These are phyloP conservation scores for Puccinia horiana DNA, from an alignment of 1,284 basidiomycete genomes.

Conservation along the genomic window DNA sequence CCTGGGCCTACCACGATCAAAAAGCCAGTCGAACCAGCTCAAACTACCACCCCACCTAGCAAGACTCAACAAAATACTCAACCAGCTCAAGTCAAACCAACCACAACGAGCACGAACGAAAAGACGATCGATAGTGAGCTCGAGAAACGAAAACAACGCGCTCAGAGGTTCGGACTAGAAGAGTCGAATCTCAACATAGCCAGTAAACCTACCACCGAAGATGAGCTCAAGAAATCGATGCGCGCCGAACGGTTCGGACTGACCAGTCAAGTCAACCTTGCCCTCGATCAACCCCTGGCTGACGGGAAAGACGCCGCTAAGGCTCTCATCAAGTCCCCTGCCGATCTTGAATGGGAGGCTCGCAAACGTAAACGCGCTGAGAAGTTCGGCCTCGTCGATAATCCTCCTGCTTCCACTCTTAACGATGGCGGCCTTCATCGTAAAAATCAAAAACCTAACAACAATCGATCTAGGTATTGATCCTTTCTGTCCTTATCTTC, in stretches of 20 bases:
- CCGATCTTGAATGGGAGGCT: conserved; percentile 48
- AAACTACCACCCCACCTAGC: neutral
- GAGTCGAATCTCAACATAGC: neutral
- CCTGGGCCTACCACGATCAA: neutral
- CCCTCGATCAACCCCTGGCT: conserved; percentile 27
- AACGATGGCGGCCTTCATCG: conserved; percentile 15
- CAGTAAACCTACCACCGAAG: neutral
- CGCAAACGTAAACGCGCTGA: conserved; percentile 44
- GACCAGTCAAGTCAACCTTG: neutral
- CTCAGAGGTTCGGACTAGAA: conserved; percentile 40
- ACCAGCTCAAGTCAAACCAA: neutral
- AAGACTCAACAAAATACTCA: neutral
- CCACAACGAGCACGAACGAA: conserved; percentile 5
- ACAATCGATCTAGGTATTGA: conserved; percentile 21
- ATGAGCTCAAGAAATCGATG: conserved; percentile 31
- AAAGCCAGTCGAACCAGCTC: conserved; percentile 9
- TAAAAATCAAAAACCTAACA: conserved; percentile 30
- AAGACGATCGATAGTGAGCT: conserved; percentile 10
- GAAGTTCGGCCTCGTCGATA: conserved; percentile 45
- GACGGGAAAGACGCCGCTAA: conserved; percentile 5
- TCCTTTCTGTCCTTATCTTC: neutral
- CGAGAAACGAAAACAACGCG: conserved; percentile 40
- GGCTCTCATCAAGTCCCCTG: neutral
- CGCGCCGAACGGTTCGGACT: conserved; percentile 41
- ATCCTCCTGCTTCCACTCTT: conserved; percentile 12